A percentile compares a stretch with the other conserved stretches of the same genome.
Conservation (phyloP, 495 filamentous ascomycete genomes). For the Xylaria curta region DNA sequence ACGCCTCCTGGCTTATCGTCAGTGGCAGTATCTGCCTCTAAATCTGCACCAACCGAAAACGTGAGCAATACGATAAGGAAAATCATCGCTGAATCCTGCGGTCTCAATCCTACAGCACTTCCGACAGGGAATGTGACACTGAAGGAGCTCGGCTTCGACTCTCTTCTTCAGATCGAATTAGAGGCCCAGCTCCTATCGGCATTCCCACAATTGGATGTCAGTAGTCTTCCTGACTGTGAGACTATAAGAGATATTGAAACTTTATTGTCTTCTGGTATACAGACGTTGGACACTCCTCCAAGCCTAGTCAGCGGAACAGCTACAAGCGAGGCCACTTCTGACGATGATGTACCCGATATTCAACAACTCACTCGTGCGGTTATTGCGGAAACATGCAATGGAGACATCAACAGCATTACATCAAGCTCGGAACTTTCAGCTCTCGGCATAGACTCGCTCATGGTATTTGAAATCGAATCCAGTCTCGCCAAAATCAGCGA, state of each 20-base stretch:
- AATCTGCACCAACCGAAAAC: neutral
- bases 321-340: neutral
- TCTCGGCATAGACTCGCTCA: conserved; percentile 24
- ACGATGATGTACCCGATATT: conserved; percentile 1
- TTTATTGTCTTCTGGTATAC: neutral
- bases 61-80: neutral
- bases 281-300: neutral
- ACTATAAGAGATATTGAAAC: neutral
- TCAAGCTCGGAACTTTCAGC: conserved; percentile 18
- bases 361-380: conserved; percentile 18
- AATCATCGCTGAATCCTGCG: neutral
- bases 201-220: neutral
- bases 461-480: conserved; percentile 22
- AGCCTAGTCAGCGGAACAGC: neutral
- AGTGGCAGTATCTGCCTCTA: neutral
- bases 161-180: neutral
- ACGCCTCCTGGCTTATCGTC: neutral
- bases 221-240: neutral
- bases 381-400: conserved; percentile 22
- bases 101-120: neutral
- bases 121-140: neutral
- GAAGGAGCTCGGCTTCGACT: neutral
- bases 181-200: neutral
- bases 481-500: conserved; percentile 12
- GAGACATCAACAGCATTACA: conserved; percentile 2